These are phyloP conservation scores for Epichloe typhina DNA, from an alignment of 2,329 filamentous ascomycete species.

Conservation along the genomic window DNA sequence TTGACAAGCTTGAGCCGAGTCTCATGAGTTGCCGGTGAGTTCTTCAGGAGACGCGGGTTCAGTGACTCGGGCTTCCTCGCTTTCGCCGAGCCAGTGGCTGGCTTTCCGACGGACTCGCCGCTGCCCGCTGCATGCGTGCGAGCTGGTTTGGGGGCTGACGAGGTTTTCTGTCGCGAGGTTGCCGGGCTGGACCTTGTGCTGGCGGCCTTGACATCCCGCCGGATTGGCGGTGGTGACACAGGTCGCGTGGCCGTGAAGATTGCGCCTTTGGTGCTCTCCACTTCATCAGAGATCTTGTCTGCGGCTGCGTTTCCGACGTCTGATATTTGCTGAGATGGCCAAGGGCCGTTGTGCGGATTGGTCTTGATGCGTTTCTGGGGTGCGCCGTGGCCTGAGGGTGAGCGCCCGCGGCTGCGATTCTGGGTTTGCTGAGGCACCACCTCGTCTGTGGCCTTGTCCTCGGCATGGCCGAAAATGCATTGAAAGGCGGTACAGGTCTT, in stretches of 20 bases:
- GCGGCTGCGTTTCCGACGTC: too few relatives aligned
- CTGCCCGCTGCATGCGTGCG: not conserved
- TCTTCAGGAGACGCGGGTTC: slow-evolving; percentile 52
- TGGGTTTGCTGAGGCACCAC: slow-evolving; percentile 1
- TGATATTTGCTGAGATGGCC: not conserved
- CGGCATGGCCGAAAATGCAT: slow-evolving; percentile 35
- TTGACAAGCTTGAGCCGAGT: slow-evolving; percentile 45
- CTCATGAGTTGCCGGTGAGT: slow-evolving; percentile 42
- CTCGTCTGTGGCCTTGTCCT: slow-evolving; percentile 15
- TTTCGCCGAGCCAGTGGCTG: not conserved
- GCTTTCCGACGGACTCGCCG: not conserved
- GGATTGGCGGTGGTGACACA: slow-evolving; percentile 21
- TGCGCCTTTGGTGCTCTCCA: not conserved
- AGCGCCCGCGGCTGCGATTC: not conserved
- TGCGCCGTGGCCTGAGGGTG: slow-evolving; percentile 13
- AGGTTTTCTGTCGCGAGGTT: not conserved
- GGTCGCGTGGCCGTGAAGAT: slow-evolving; percentile 14
- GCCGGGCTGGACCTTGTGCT: not conserved
- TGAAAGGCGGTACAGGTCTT: slow-evolving; percentile 33
- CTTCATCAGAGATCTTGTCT: not conserved
- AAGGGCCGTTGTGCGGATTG: slow-evolving; percentile 6
- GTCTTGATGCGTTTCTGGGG: slow-evolving; percentile 19
- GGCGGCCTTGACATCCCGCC: slow-evolving; percentile 7
- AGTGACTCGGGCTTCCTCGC: slow-evolving; percentile 35
- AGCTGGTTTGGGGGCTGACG: not conserved